Conservation (phyloP, 2,329 filamentous ascomycete genomes). For the Cordyceps tenuipes region DNA sequence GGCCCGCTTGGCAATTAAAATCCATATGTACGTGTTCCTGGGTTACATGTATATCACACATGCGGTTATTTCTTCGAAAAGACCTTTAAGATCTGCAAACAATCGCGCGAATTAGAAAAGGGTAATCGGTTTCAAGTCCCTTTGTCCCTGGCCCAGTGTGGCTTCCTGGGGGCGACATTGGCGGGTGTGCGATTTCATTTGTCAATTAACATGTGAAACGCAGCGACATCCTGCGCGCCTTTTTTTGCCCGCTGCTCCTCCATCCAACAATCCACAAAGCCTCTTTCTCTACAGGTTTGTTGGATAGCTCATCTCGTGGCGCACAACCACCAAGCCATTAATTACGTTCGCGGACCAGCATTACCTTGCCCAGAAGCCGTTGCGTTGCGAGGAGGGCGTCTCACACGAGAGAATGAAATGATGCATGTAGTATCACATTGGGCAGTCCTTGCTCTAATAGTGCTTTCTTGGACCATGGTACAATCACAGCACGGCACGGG, state of each 20-base stretch:
- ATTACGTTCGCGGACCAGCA: neutral
- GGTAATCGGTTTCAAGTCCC: neutral
- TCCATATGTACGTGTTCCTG: neutral
- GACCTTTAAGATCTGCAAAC: neutral
- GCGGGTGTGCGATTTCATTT: neutral
- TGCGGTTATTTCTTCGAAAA: neutral
- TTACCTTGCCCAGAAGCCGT: too few species aligned
- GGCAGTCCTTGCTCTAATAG: neutral
- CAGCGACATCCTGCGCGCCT: neutral
- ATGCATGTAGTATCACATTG: neutral
- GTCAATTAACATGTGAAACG: neutral
- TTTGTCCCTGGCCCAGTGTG: neutral
- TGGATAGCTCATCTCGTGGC: neutral
- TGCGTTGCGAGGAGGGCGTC: neutral
- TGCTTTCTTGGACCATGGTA: neutral
- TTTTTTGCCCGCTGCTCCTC: neutral
- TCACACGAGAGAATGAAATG: neutral
- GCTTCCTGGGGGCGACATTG: neutral
- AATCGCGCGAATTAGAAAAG: neutral
- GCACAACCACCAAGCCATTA: neutral
- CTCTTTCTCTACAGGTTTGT: neutral
- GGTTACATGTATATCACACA: neutral
- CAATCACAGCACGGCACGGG: neutral
- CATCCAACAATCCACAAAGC: too few species aligned
- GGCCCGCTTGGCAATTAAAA: neutral